Conservation (phyloP, 2,329 filamentous ascomycete species). For the Truncatella angustata region DNA sequence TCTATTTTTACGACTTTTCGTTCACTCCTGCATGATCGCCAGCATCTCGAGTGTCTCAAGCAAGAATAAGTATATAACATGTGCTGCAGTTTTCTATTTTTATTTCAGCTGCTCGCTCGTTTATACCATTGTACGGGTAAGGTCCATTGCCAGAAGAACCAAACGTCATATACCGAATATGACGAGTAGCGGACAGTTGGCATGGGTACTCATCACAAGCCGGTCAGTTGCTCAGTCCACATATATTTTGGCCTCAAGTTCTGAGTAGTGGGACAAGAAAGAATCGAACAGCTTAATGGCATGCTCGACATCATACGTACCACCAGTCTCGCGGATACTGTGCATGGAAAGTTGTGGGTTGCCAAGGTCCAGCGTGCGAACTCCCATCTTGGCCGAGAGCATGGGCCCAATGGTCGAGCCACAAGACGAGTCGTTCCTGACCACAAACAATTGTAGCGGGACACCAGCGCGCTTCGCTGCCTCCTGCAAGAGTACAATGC, state of each 20-base stretch:
- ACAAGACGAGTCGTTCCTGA: constrained; percentile 91
- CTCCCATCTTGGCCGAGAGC: constrained; percentile 81
- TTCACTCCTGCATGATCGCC: too few relatives aligned
- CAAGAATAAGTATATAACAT: too few relatives aligned
- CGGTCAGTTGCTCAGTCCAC: constrained; percentile 63
- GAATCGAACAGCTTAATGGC: constrained; percentile 82
- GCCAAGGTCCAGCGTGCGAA: constrained; percentile 85
- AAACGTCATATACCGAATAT: too few relatives aligned
- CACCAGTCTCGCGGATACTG: constrained; percentile 90
- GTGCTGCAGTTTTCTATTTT: too few relatives aligned
- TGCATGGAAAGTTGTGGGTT: constrained; percentile 97
- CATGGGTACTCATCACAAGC: too few relatives aligned
- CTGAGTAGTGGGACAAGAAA: constrained; percentile 84
- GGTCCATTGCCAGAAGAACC: too few relatives aligned
- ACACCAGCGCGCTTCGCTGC: constrained; percentile 72
- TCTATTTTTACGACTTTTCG: too few relatives aligned
- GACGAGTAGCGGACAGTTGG: too few relatives aligned
- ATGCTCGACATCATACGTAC: constrained; percentile 82
- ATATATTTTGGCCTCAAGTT: constrained; percentile 77
- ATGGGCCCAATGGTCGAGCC: constrained; percentile 98
- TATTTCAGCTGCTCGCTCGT: too few relatives aligned
- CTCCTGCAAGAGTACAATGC: constrained; percentile 90
- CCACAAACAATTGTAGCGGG: constrained; percentile 92
- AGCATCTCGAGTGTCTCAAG: too few relatives aligned
- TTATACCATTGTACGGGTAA: too few relatives aligned